These are phyloP conservation scores for Trichosanthes cucumerina DNA, from an alignment of 306 rosid genomes.

Conservation along the genomic window DNA sequence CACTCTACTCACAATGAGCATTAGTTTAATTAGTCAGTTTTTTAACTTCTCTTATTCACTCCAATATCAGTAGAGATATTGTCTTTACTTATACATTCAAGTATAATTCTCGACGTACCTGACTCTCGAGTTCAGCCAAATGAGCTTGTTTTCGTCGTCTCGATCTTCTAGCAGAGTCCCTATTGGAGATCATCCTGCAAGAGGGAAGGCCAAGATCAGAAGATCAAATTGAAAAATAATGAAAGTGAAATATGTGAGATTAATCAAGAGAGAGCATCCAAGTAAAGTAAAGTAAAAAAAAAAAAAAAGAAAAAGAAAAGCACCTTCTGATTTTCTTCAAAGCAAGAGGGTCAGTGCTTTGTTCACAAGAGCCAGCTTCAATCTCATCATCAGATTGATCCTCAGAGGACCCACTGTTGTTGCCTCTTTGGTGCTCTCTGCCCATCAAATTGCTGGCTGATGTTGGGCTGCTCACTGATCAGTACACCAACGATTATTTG, in stretches of 20 bases:
- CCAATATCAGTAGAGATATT: not conserved
- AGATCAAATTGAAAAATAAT: not conserved
- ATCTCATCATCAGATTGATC: slow-evolving; percentile 66
- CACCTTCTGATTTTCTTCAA: slow-evolving; percentile 66
- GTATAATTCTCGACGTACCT: slow-evolving; percentile 24
- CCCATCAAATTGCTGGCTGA: slow-evolving; percentile 44
- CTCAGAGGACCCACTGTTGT: slow-evolving; percentile 59
- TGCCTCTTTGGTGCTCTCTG: slow-evolving; percentile 36
- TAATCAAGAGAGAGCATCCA: not conserved
- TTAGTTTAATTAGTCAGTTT: not conserved
- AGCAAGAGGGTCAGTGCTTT: slow-evolving; percentile 41
- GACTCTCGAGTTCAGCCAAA: slow-evolving; percentile 52
- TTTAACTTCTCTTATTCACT: too few species aligned
- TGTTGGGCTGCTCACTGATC: slow-evolving; percentile 67
- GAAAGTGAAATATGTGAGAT: not conserved
- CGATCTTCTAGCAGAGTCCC: slow-evolving; percentile 82
- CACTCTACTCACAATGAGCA: not conserved
- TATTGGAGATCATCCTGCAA: slow-evolving; percentile 66
- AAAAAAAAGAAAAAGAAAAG: not conserved
- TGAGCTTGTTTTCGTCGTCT: slow-evolving; percentile 77
- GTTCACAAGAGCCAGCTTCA: slow-evolving; percentile 55
- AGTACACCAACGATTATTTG: not conserved
- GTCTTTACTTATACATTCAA: not conserved
- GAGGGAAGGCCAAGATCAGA: not conserved
- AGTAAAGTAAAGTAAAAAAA: not conserved